Percentiles rank a stretch among this genome's conserved stretches.
Evolutionary conservation across 331 rosid genomes (phyloP).

Genomic region (Acacia concinna): DNA sequence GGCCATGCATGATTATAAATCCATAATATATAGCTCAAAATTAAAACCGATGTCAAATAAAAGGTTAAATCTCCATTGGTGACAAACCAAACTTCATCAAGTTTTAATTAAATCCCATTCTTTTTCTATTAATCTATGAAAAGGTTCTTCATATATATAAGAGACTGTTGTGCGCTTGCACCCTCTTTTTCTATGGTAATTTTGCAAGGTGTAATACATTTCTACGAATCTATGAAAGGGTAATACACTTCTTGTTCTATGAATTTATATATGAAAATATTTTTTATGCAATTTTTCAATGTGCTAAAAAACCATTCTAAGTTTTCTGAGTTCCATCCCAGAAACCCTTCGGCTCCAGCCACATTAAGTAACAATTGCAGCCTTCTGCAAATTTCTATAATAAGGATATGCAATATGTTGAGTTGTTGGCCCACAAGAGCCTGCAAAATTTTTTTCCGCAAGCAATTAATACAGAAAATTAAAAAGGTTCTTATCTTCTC

Average conservation of each 20-base stretch:
- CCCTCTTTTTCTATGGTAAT: too few species aligned
- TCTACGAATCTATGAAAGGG: too few species aligned
- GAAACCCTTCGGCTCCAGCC: constrained; percentile 97
- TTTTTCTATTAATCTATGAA: too few species aligned
- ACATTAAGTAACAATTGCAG: constrained; percentile 83
- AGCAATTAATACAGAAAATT: constrained; percentile 3
- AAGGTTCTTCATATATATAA: too few species aligned
- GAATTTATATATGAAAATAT: too few species aligned
- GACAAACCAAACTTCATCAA: constrained; percentile 80
- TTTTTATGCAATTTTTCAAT: too few species aligned
- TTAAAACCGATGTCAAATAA: constrained; percentile 6
- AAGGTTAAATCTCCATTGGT: constrained; percentile 11
- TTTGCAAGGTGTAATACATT: too few species aligned
- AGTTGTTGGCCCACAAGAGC: constrained; percentile 83
- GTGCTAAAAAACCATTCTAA: constrained; percentile 98
- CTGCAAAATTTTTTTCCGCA: constrained; percentile 46
- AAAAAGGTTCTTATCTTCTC: constrained; percentile 18
- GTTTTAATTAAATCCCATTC: too few species aligned
- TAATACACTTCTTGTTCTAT: too few species aligned
- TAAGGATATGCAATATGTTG: constrained; percentile 69
- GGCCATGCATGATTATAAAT: constrained; percentile 11
- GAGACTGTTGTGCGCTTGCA: too few species aligned
- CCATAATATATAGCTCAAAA: neutral
- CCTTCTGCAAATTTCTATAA: constrained; percentile 78
- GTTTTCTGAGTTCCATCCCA: constrained; percentile 86